phyloP scores from a whole-genome alignment of 2,329 filamentous ascomycete genomes.

The Alternaria arbusti region DNA sequence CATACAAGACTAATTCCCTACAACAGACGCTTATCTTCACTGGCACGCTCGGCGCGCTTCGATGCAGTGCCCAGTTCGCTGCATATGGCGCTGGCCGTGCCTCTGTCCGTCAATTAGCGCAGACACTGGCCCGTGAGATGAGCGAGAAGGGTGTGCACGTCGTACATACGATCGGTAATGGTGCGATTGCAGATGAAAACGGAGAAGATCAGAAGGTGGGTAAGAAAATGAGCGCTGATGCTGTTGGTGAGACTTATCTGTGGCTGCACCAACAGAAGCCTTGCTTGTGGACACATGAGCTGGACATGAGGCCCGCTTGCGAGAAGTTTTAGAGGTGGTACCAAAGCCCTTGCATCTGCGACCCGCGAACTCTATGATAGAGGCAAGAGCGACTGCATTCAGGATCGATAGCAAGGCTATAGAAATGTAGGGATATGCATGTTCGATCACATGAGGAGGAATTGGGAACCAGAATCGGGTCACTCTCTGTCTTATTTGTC shows the following conservation, averaged over 20 bases:
- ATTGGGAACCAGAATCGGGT: background rate
- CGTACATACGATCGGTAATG: conserved; percentile 66
- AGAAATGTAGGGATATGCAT: background rate
- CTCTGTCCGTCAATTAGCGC: conserved; percentile 62
- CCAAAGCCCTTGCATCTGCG: background rate
- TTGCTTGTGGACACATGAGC: conserved; percentile 60
- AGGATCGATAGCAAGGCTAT: background rate
- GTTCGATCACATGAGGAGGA: background rate
- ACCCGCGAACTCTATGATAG: background rate
- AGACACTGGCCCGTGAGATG: conserved; percentile 63
- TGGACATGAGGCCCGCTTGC: conserved; percentile 59
- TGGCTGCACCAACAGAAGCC: conserved; percentile 58
- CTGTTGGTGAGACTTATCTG: conserved; percentile 63
- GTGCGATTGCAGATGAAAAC: conserved; percentile 59
- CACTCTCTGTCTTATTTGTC: background rate
- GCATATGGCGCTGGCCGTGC: conserved; percentile 62
- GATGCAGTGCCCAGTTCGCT: conserved; percentile 61
- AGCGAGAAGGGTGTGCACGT: conserved; percentile 64
- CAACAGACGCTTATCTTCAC: conserved; percentile 28
- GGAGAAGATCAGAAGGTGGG: conserved; percentile 56
- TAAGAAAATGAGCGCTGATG: conserved; percentile 65
- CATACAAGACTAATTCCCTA: background rate
- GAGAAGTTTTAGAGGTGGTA: conserved; percentile 54
- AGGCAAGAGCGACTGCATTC: background rate
- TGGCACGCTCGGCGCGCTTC: conserved; percentile 60